Conservation (phyloP, 106 monocot species). For the Allium cepa region DNA sequence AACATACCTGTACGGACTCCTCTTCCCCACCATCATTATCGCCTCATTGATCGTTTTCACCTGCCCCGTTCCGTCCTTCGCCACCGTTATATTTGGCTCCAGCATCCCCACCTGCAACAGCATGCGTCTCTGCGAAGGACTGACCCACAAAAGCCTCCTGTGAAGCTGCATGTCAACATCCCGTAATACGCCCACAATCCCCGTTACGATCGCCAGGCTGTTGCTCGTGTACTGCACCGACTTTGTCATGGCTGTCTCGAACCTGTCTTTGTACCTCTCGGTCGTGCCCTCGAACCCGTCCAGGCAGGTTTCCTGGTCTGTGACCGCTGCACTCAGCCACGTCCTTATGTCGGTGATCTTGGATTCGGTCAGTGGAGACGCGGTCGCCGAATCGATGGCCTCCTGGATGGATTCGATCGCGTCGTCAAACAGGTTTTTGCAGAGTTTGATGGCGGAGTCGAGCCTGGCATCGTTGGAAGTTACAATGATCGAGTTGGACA, state of each 20-base stretch:
- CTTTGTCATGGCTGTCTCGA: slow-evolving; percentile 35
- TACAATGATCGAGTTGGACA: slow-evolving; percentile 7
- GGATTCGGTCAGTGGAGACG: slow-evolving; percentile 12
- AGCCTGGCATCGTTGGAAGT: slow-evolving; percentile 23
- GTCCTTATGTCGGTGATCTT: slow-evolving; percentile 35
- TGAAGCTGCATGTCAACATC: slow-evolving; percentile 18
- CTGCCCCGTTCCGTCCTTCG: slow-evolving; percentile 38
- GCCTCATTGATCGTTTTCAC: slow-evolving; percentile 42
- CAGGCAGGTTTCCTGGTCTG: slow-evolving; percentile 35
- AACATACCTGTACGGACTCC: slow-evolving; percentile 20
- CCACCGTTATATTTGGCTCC: slow-evolving; percentile 44
- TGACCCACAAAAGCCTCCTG: slow-evolving; percentile 16
- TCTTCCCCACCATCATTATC: slow-evolving; percentile 24
- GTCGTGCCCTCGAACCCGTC: slow-evolving; percentile 43
- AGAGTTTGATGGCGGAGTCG: slow-evolving; percentile 24
- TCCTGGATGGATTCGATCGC: slow-evolving; percentile 32
- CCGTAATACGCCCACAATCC: slow-evolving; percentile 20
- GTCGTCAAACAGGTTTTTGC: slow-evolving; percentile 39
- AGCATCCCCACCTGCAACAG: background rate
- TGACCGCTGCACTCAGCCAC: slow-evolving; percentile 38
- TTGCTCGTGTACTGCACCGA: slow-evolving; percentile 38
- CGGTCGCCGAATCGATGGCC: slow-evolving; percentile 12
- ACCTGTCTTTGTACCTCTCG: slow-evolving; percentile 15
- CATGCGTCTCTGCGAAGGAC: slow-evolving; percentile 3
- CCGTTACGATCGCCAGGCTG: slow-evolving; percentile 29